Evolutionary conservation across 2,329 filamentous ascomycete species (phyloP).

Genomic region (Ophidiomyces ophidiicola): DNA sequence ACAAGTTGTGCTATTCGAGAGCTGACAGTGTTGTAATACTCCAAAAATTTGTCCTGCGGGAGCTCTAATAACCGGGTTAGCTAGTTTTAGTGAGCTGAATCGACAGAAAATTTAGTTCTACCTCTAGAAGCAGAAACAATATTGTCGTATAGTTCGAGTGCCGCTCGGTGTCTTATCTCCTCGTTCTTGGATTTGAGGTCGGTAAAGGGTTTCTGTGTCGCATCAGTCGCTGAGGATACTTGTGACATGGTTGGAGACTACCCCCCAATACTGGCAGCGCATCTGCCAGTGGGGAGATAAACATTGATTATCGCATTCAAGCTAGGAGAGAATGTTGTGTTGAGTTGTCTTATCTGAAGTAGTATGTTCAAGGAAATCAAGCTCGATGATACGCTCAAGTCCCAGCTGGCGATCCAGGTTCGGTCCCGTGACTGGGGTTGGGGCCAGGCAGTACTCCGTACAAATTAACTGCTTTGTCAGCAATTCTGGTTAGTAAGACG

Average conservation of each 20-base stretch:
- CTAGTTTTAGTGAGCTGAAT: not conserved
- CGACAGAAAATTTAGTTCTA: conserved; percentile 16
- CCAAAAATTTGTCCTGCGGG: conserved; percentile 62
- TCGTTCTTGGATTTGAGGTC: conserved; percentile 48
- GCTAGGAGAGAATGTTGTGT: not conserved
- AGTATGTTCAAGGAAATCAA: too few relatives aligned
- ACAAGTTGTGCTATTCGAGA: conserved; percentile 59
- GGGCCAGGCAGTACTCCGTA: too few relatives aligned
- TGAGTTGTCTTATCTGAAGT: too few relatives aligned
- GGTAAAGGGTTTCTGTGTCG: conserved; percentile 44
- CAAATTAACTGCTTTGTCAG: too few relatives aligned
- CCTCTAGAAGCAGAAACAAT: conserved; percentile 37
- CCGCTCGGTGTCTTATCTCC: conserved; percentile 38
- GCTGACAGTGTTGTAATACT: conserved; percentile 56
- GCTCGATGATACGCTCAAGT: too few relatives aligned
- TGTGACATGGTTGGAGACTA: conserved; percentile 32
- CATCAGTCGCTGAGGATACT: conserved; percentile 36
- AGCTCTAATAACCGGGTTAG: conserved; percentile 46
- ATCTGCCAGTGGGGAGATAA: conserved; percentile 6
- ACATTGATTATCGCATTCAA: conserved; percentile 11
- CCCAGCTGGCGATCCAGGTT: too few relatives aligned
- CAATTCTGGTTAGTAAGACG: too few relatives aligned
- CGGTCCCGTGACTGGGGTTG: too few relatives aligned
- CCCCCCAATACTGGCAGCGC: conserved; percentile 8
- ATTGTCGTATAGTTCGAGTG: conserved; percentile 37